A percentile compares a stretch with the other conserved stretches of the same genome.
These are phyloP conservation scores for Bryoglossum gracile DNA, from an alignment of 495 filamentous ascomycete genomes.

Conservation along the genomic window DNA sequence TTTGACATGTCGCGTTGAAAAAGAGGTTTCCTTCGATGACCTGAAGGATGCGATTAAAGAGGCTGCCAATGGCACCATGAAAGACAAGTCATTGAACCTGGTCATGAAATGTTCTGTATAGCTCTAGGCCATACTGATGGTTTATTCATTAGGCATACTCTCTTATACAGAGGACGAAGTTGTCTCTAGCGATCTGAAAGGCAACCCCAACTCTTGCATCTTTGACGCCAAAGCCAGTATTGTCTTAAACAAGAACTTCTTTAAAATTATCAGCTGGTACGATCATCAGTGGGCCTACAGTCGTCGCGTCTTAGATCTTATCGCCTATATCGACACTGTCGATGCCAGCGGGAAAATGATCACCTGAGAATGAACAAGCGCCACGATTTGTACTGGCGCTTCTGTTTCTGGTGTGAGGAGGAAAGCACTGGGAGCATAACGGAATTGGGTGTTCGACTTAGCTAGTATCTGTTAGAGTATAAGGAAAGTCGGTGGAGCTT, in stretches of 20 bases:
- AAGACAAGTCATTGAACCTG: slow-evolving; percentile 54
- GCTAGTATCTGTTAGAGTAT: no score
- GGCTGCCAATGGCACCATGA: slow-evolving; percentile 73
- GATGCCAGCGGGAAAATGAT: no score
- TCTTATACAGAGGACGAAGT: slow-evolving; percentile 96
- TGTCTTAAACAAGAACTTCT: slow-evolving; percentile 93
- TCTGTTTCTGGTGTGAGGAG: no score
- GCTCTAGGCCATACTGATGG: background rate
- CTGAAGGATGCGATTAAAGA: slow-evolving; percentile 92
- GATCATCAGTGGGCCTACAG: slow-evolving; percentile 74
- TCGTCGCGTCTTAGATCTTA: slow-evolving; percentile 94
- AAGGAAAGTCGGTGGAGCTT: no score
- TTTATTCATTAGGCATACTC: slow-evolving; percentile 63
- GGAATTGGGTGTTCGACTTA: no score
- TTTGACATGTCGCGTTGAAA: slow-evolving; percentile 89
- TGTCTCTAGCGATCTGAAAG: slow-evolving; percentile 88
- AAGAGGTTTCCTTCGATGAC: slow-evolving; percentile 77
- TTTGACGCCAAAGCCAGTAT: slow-evolving; percentile 99
- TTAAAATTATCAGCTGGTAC: slow-evolving; percentile 90
- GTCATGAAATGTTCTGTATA: no score
- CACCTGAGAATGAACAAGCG: no score
- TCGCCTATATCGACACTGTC: slow-evolving; percentile 85
- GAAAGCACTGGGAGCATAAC: no score
- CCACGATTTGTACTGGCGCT: no score
- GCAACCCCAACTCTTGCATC: slow-evolving; percentile 87